phyloP scores from a whole-genome alignment of 2,329 filamentous ascomycete genomes.

The Diplodia seriata region DNA sequence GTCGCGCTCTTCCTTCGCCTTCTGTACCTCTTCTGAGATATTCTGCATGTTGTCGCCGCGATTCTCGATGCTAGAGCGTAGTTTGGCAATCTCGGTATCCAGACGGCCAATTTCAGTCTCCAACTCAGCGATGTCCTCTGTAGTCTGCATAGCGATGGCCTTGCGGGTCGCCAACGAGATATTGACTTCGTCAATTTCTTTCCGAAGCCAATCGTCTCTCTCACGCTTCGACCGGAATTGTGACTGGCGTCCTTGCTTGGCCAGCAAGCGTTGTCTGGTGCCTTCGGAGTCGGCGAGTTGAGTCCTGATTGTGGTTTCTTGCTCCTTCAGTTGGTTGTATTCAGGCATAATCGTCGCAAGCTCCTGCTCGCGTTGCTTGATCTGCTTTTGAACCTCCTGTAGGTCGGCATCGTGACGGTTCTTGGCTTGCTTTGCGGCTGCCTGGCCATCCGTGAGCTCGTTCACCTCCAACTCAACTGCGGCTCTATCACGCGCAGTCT shows the following conservation, averaged over 20 bases:
- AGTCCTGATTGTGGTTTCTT: constrained; percentile 74
- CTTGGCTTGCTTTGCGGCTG: constrained; percentile 75
- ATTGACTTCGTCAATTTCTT: constrained; percentile 82
- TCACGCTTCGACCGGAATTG: constrained; percentile 89
- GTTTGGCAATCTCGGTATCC: constrained; percentile 72
- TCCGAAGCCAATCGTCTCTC: constrained; percentile 80
- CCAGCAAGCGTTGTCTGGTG: constrained; percentile 78
- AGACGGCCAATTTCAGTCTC: constrained; percentile 73
- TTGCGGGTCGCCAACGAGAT: constrained; percentile 79
- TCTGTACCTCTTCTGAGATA: constrained; percentile 75
- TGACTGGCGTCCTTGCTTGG: constrained; percentile 87
- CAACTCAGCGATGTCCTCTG: constrained; percentile 79
- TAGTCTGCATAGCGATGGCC: constrained; percentile 81
- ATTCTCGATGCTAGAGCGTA: constrained; percentile 77
- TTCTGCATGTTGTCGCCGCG: constrained; percentile 76
- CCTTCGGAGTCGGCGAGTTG: constrained; percentile 79
- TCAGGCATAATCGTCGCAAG: constrained; percentile 77
- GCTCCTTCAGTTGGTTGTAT: constrained; percentile 74
- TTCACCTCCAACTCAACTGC: constrained; percentile 88
- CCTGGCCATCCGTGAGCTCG: constrained; percentile 81
- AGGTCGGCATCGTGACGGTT: constrained; percentile 75
- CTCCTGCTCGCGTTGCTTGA: constrained; percentile 77
- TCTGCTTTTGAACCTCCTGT: constrained; percentile 73
- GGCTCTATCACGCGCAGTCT: constrained; percentile 78
- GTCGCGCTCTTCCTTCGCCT: constrained; percentile 79